Conservation (phyloP, 2,329 filamentous ascomycete genomes). For the Beauveria scarabaeidicola region DNA sequence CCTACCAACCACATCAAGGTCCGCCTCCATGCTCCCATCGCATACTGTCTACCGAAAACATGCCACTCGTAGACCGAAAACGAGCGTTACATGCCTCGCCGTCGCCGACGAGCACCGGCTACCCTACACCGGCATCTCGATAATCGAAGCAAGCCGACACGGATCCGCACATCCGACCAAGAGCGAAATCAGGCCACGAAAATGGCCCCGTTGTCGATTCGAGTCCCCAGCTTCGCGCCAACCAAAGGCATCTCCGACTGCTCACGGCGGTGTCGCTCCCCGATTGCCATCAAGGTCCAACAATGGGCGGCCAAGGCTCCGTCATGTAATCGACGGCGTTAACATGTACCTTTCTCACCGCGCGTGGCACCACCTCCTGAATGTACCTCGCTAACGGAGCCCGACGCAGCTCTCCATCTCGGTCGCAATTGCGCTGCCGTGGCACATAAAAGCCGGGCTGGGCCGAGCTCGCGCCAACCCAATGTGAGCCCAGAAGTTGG, state of each 20-base stretch:
- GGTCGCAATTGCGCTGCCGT: not conserved
- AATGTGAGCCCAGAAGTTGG: too few relatives aligned
- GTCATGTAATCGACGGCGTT: slow-evolving; percentile 1
- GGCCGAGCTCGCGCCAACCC: not conserved
- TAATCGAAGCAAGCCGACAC: slow-evolving; percentile 8
- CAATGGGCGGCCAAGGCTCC: too few relatives aligned
- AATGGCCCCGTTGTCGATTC: not conserved
- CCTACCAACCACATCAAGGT: too few relatives aligned
- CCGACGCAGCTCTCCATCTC: not conserved
- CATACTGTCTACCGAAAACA: not conserved
- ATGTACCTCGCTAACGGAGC: not conserved
- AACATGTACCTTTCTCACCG: not conserved
- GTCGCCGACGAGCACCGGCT: not conserved
- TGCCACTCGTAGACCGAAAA: not conserved
- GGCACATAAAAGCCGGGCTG: not conserved
- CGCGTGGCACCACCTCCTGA: rapidly evolving
- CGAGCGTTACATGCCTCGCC: not conserved
- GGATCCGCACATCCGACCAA: slow-evolving; percentile 3
- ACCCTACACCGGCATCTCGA: slow-evolving; percentile 8
- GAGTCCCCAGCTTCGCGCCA: not conserved
- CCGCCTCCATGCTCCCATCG: not conserved
- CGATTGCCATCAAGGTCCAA: not conserved
- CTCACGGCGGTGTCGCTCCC: too few relatives aligned
- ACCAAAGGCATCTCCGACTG: not conserved
- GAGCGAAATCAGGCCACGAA: not conserved